These are phyloP conservation scores for Metarhizium guizhouense DNA, from an alignment of 2,329 filamentous ascomycete species.

Conservation along the genomic window DNA sequence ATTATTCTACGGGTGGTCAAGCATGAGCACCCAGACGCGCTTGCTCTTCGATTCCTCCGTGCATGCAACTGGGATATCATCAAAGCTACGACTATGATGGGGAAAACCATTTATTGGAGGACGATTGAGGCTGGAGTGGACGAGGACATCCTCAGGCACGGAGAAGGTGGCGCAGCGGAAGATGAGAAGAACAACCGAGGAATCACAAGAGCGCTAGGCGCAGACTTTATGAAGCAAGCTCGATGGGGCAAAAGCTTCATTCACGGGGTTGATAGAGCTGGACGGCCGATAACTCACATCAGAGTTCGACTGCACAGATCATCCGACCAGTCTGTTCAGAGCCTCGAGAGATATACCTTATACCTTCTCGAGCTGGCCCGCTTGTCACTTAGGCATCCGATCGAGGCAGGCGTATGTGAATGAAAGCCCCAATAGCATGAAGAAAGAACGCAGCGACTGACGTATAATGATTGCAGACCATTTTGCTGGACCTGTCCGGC, in stretches of 20 bases:
- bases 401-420: conserved; percentile 73
- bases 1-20: conserved; percentile 87
- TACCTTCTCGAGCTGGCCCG: conserved; percentile 85
- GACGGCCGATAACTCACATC: conserved; percentile 73
- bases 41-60: conserved; percentile 67
- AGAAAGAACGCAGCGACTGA: conserved; percentile 1
- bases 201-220: conserved; percentile 50
- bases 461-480: conserved; percentile 33
- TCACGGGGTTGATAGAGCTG: conserved; percentile 70
- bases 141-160: conserved; percentile 65
- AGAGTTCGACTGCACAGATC: conserved; percentile 66
- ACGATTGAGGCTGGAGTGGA: conserved; percentile 71
- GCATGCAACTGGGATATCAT: conserved; percentile 86
- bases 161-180: conserved; percentile 56
- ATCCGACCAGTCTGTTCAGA: conserved; percentile 67
- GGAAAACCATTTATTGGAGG: conserved; percentile 85
- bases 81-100: conserved; percentile 78
- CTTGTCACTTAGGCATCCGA: conserved; percentile 61
- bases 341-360: conserved; percentile 74
- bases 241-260: conserved; percentile 80
- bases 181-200: conserved; percentile 46
- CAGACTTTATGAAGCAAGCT: conserved; percentile 73
- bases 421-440: neutral
- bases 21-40: conserved; percentile 77
- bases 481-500: conserved; percentile 61